These are phyloP conservation scores for Coemansia aciculifera DNA, from an alignment of 192 early-diverging fungal genomes.

Conservation along the genomic window DNA sequence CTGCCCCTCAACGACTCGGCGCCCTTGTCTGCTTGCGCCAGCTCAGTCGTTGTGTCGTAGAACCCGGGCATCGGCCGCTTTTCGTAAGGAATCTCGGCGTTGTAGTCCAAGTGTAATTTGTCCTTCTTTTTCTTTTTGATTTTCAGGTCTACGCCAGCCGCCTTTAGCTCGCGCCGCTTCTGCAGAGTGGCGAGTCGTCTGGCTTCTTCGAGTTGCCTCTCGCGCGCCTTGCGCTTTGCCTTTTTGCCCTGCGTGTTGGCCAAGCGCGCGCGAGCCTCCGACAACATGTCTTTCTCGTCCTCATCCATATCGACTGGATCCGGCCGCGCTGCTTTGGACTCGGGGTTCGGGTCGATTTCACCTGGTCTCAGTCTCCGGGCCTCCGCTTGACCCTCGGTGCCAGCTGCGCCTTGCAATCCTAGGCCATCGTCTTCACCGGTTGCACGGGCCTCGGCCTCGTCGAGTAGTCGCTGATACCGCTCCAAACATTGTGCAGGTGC, in stretches of 20 bases:
- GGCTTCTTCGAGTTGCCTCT: constrained; percentile 96
- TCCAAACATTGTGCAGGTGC: constrained; percentile 97
- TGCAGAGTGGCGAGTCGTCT: constrained; percentile 85
- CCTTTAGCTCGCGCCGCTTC: constrained; percentile 94
- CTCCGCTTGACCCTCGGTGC: constrained; percentile 57
- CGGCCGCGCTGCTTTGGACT: constrained; percentile 93
- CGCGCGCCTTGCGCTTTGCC: constrained; percentile 97
- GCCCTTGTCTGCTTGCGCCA: constrained; percentile 58
- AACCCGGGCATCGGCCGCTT: constrained; percentile 85
- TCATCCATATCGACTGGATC: constrained; percentile 99
- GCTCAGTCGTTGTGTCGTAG: constrained; percentile 88
- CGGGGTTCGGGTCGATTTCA: constrained; percentile 97
- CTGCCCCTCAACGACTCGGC: constrained; percentile 68
- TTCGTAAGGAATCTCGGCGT: constrained; percentile 95
- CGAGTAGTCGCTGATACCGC: constrained; percentile 90
- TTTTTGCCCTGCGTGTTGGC: constrained; percentile 99
- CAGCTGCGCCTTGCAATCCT: constrained; percentile 63
- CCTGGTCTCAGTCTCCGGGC: constrained; percentile 84
- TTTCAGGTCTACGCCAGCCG: constrained; percentile 88
- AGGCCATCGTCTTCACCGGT: constrained; percentile 58
- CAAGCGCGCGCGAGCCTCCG: constrained; percentile 93
- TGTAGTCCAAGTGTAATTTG: constrained; percentile 81
- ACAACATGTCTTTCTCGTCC: constrained; percentile 99
- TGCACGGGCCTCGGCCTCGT: constrained; percentile 91
- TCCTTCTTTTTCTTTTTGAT: constrained; percentile 69